Conservation (phyloP, 2,329 filamentous ascomycete genomes). For the Epichloe gansuensis region DNA sequence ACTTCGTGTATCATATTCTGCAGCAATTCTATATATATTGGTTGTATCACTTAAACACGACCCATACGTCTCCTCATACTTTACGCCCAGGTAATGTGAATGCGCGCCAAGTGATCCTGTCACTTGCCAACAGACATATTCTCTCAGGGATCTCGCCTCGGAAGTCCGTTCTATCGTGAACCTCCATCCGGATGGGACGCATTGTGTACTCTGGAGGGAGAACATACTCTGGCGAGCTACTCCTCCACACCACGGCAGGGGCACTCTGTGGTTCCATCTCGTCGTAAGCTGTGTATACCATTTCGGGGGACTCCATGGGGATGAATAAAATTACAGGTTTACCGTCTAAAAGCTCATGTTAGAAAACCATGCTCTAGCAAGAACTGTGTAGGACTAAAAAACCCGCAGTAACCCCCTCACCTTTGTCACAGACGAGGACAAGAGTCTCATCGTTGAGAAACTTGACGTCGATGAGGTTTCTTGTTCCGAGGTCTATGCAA, state of each 20-base stretch:
- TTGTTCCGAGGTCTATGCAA: conserved; percentile 27
- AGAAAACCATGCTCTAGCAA: background rate
- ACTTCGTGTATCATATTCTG: background rate
- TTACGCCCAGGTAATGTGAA: conserved; percentile 26
- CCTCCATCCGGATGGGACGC: conserved; percentile 37
- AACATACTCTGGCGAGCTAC: conserved; percentile 11
- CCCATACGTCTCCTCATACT: background rate
- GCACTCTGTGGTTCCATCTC: conserved; percentile 8
- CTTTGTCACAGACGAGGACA: conserved; percentile 41
- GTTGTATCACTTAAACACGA: background rate
- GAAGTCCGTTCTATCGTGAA: conserved; percentile 29
- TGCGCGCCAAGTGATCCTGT: conserved; percentile 33
- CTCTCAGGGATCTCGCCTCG: conserved; percentile 35
- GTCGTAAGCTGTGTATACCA: conserved; percentile 26
- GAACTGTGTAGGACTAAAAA: background rate
- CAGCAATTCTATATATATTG: background rate
- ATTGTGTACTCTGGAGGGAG: conserved; percentile 17
- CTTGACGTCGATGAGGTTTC: conserved; percentile 47
- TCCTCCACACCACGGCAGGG: conserved; percentile 7
- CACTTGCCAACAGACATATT: conserved; percentile 37
- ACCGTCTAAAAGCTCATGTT: conserved; percentile 11
- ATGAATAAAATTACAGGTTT: conserved; percentile 19
- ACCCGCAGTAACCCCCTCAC: conserved; percentile 12
- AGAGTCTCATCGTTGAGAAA: conserved; percentile 52
- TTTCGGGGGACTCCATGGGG: conserved; percentile 22